A percentile compares a stretch with the other conserved stretches of the same genome.
Evolutionary conservation across 371 early-diverging fungal genomes (phyloP).

Genomic region (Blakeslea trispora): DNA sequence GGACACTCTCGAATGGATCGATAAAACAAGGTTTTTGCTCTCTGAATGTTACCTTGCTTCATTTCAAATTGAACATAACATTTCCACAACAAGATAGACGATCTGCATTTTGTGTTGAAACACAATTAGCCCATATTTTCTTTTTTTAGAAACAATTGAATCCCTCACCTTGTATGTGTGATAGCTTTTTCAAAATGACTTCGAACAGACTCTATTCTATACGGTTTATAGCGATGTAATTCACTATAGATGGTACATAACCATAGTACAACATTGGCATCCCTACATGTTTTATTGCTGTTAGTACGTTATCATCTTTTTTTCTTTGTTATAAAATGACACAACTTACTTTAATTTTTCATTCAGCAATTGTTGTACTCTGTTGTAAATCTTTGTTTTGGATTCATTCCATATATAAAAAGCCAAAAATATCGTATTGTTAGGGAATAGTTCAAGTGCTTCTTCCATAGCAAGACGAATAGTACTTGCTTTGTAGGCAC

Average conservation of each 20-base stretch:
- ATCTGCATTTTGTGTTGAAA: conserved; percentile 19
- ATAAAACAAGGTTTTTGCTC: conserved; percentile 57
- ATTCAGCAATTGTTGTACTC: conserved; percentile 59
- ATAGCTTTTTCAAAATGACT: conserved; percentile 64
- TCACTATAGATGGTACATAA: conserved; percentile 64
- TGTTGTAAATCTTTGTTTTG: conserved; percentile 62
- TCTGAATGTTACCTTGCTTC: conserved; percentile 31
- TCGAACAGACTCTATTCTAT: conserved; percentile 57
- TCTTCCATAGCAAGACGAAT: conserved; percentile 52
- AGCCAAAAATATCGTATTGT: conserved; percentile 58
- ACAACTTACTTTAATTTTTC: conserved; percentile 44
- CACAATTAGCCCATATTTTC: conserved; percentile 2
- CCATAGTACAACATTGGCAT: conserved; percentile 61
- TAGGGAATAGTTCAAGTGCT: conserved; percentile 55
- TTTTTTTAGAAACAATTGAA: not conserved
- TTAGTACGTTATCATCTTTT: no score
- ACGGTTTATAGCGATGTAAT: conserved; percentile 58
- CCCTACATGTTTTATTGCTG: no score
- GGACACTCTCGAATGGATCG: conserved; percentile 68
- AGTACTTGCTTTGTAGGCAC: conserved; percentile 49
- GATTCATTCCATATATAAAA: conserved; percentile 71
- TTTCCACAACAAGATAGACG: conserved; percentile 62
- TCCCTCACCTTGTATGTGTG: conserved; percentile 47
- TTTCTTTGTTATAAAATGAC: no score
- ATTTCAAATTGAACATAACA: conserved; percentile 63